phyloP scores from a whole-genome alignment of 2,329 filamentous ascomycete genomes.

The Aspergillus aculeatinus region DNA sequence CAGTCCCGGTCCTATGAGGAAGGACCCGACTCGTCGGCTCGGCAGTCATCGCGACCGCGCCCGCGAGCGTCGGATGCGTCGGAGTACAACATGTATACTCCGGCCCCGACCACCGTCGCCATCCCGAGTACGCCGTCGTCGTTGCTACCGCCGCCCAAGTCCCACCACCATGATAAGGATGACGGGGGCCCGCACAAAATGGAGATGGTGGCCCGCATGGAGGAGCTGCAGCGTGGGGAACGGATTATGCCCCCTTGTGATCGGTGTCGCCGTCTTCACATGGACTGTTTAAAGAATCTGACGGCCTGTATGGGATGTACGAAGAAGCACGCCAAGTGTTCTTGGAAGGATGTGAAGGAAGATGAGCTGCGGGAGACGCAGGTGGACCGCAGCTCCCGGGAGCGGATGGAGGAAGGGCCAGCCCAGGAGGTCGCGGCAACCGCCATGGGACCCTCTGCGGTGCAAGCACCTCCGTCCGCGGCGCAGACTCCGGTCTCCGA shows the following conservation, averaged over 20 bases:
- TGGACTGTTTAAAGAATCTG: slow-evolving; percentile 80
- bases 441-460: slow-evolving; percentile 5
- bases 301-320: slow-evolving; percentile 86
- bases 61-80: slow-evolving; percentile 35
- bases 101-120: slow-evolving; percentile 49
- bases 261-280: slow-evolving; percentile 73
- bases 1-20: slow-evolving; percentile 42
- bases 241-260: slow-evolving; percentile 80
- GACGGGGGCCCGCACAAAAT: slow-evolving; percentile 60
- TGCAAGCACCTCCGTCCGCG: slow-evolving; percentile 9
- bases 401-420: slow-evolving; percentile 17
- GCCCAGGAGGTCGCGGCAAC: slow-evolving; percentile 16
- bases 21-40: slow-evolving; percentile 24
- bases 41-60: slow-evolving; percentile 31
- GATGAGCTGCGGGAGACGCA: slow-evolving; percentile 57
- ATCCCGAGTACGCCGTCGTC: slow-evolving; percentile 57
- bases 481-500: slow-evolving; percentile 12
- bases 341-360: slow-evolving; percentile 77
- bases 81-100: slow-evolving; percentile 43
- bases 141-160: slow-evolving; percentile 51
- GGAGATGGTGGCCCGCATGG: slow-evolving; percentile 72
- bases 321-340: slow-evolving; percentile 85
- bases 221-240: slow-evolving; percentile 71
- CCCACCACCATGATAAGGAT: slow-evolving; percentile 51
- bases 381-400: slow-evolving; percentile 15